Evolutionary conservation across 1,284 basidiomycete genomes (phyloP).

Genomic region (Mrakiaceae sp.): DNA sequence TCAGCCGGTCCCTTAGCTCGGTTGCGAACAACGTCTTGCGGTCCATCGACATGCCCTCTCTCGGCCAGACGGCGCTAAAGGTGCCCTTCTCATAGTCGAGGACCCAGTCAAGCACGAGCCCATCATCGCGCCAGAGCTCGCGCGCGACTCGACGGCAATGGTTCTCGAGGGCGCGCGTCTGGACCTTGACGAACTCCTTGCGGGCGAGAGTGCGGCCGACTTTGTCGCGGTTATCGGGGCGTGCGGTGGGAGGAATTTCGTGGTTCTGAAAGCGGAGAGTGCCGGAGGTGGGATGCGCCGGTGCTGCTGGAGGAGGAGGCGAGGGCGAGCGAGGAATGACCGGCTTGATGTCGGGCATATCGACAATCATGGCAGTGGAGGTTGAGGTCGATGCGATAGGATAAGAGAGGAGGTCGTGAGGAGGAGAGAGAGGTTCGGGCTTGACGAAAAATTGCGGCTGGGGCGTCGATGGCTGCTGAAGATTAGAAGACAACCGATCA

Average conservation of each 20-base stretch:
- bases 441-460: neutral
- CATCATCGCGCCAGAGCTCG: neutral
- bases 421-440: neutral
- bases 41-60: too few species aligned
- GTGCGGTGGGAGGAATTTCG: neutral
- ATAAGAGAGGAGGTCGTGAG: neutral
- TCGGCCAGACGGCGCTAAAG: too few species aligned
- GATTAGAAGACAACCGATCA: neutral
- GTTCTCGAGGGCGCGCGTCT: neutral
- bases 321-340: neutral
- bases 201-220: neutral
- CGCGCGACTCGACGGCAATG: neutral
- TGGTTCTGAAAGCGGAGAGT: neutral
- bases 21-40: too few species aligned
- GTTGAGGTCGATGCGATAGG: neutral
- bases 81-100: too few species aligned
- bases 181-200: neutral
- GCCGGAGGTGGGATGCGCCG: conserved; percentile 2
- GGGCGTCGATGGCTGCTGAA: neutral
- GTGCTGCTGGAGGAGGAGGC: neutral
- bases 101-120: conserved; percentile 1
- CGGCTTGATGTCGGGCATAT: too few species aligned
- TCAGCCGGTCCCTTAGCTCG: too few species aligned
- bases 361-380: neutral
- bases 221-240: neutral